These are phyloP conservation scores for Dactylellina drechsleri DNA, from an alignment of 2,329 filamentous ascomycete genomes.

Conservation along the genomic window DNA sequence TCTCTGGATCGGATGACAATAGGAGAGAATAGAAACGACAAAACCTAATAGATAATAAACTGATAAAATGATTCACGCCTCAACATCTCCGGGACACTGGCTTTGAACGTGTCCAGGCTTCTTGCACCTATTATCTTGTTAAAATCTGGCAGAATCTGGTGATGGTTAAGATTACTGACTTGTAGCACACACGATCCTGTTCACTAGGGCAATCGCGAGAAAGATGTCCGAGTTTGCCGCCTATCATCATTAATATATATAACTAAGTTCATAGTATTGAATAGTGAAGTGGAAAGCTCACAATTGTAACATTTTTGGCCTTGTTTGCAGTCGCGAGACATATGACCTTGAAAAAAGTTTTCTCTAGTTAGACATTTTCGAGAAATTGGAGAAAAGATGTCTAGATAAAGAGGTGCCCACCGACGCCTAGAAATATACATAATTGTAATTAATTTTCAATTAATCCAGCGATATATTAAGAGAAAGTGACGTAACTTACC, in stretches of 20 bases:
- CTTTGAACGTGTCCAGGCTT: slow-evolving; percentile 90
- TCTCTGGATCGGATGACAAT: too few relatives aligned
- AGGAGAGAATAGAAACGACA: neutral
- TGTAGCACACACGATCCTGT: slow-evolving; percentile 98
- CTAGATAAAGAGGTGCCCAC: neutral
- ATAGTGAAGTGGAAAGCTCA: slow-evolving; percentile 58
- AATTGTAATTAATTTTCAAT: neutral
- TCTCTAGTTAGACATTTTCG: neutral
- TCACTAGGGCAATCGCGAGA: slow-evolving; percentile 96
- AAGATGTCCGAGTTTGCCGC: slow-evolving; percentile 89
- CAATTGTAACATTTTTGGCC: slow-evolving; percentile 99
- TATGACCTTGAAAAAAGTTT: slow-evolving; percentile 68
- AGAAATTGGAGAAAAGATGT: neutral
- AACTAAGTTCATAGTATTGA: neutral
- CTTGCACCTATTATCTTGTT: slow-evolving; percentile 65
- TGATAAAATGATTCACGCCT: too few relatives aligned
- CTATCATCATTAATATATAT: slow-evolving; percentile 60
- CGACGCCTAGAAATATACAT: slow-evolving; percentile 21
- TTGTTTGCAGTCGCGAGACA: slow-evolving; percentile 97
- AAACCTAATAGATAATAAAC: neutral
- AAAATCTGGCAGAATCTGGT: neutral
- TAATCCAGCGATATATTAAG: neutral
- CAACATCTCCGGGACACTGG: slow-evolving; percentile 73
- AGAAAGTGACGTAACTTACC: slow-evolving; percentile 68
- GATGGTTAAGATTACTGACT: slow-evolving; percentile 66